Conservation (phyloP, 164 flowering plant species). For the Berberis thunbergii region DNA sequence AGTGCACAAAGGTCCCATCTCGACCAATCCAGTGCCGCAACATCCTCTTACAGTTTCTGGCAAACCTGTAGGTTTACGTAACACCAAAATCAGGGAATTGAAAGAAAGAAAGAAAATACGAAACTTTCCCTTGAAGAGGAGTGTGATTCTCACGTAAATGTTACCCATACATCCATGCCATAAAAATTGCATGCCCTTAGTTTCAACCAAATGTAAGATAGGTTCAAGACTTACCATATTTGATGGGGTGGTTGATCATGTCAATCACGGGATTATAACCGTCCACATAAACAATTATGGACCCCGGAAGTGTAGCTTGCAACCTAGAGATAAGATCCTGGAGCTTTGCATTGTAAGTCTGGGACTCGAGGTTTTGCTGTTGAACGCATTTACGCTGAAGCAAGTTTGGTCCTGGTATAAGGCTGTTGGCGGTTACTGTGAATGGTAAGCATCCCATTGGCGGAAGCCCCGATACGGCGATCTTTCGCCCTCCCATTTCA, state of each 20-base stretch:
- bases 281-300: slow-evolving; percentile 16
- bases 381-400: slow-evolving; percentile 14
- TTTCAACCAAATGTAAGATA: no score
- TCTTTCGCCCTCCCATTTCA: slow-evolving; percentile 20
- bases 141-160: no score
- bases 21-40: slow-evolving; percentile 25
- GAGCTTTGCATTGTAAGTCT: slow-evolving; percentile 24
- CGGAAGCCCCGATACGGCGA: slow-evolving; percentile 25
- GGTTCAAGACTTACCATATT: slow-evolving; percentile 14
- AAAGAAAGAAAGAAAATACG: no score
- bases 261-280: slow-evolving; percentile 22
- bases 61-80: not conserved
- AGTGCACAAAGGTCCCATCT: slow-evolving; percentile 21
- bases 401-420: slow-evolving; percentile 2
- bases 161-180: no score
- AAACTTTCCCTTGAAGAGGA: no score
- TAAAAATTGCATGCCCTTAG: no score
- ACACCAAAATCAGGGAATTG: no score
- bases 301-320: slow-evolving; percentile 13
- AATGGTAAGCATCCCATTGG: slow-evolving; percentile 34
- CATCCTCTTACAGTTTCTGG: slow-evolving; percentile 14
- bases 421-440: slow-evolving; percentile 15
- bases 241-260: slow-evolving; percentile 22
- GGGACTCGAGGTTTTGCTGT: slow-evolving; percentile 20
- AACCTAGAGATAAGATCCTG: slow-evolving; percentile 6